Evolutionary conservation across 2,329 filamentous ascomycete species (phyloP), one percentile per base, ranked within the genome.

Genomic region (Ophiostoma fasciatum): DNA sequence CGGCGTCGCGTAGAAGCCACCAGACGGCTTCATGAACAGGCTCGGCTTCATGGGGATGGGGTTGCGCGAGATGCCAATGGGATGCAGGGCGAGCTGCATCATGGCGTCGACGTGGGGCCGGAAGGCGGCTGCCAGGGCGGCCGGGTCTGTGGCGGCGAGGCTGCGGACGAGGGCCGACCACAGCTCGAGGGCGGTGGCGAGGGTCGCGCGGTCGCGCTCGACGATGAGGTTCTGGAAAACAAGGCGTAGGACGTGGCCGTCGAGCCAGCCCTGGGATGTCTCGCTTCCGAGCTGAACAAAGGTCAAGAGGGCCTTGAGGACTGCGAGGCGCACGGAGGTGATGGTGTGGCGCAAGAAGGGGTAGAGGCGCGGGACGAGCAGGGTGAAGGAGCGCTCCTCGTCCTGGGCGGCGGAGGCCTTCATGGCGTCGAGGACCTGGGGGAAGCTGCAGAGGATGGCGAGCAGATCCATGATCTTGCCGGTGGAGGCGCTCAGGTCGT

Each of bases 381-480:
- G 74, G 4, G 83, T 83, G 54, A 98, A 98, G 1, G 88, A 94
- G 37, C 88, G 79, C 47, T 87, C 79, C 11, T 83, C 71, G 49
- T 94, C 82, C 48, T 80, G 68, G 7, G 75, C 74, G 7, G 88
- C 88, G 38, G 92, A 94, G 21, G 66, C 63, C 58, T 93, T 93
- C 90, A 98, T 98, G 12, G 88, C 82, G 42, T 88, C 76, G 22
- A 98, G 62, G 7, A 96, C 88, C 59, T 94, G 74, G 1, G 82
- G 82, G 61, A 94, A 98, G 44, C 85, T 81, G 61, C 90, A 98
- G 2, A 98, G 73, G 41, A 90, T 96, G 12, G 92, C 90, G 14
- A 98, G 68, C 28, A 98, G 71, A 55, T 98, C 92, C 92, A 98
- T 98, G 37, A 98, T 93, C 38, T 85, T 92, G 32, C 90, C 90